Evolutionary conservation across 495 filamentous ascomycete species (phyloP).

Genomic region (Sabuloglossum arenarium): DNA sequence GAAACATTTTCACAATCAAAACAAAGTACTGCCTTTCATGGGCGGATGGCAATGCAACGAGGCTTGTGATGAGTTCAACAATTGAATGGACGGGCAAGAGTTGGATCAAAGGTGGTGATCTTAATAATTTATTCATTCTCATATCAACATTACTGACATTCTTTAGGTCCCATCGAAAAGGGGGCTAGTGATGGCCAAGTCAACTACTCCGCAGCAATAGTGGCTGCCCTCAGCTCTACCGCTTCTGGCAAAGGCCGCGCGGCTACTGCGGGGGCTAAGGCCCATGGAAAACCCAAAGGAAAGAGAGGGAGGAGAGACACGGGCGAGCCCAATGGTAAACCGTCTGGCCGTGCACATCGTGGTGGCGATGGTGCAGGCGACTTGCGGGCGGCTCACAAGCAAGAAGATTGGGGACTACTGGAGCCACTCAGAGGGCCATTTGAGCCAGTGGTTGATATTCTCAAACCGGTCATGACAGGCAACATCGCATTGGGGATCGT

Average conservation of each 20-base stretch:
- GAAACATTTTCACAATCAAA: conserved; percentile 76
- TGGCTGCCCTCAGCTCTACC: conserved; percentile 48
- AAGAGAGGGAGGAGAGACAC: conserved; percentile 23
- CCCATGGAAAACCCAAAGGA: conserved; percentile 25
- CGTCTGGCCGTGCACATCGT: conserved; percentile 22
- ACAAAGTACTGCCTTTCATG: conserved; percentile 89
- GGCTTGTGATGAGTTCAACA: conserved; percentile 63
- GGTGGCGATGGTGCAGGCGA: conserved; percentile 22
- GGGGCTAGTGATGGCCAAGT: conserved; percentile 80
- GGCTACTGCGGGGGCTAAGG: conserved; percentile 20
- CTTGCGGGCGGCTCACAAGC: conserved; percentile 5
- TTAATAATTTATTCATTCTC: background rate
- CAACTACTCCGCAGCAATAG: conserved; percentile 55
- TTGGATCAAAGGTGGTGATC: conserved; percentile 73
- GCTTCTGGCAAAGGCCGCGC: conserved; percentile 42
- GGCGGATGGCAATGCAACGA: conserved; percentile 66
- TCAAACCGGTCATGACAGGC: conserved; percentile 47
- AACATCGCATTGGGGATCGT: conserved; percentile 34
- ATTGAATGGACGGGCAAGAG: conserved; percentile 97
- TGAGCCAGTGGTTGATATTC: conserved; percentile 45
- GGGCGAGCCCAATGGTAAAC: conserved; percentile 18
- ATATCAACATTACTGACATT: conserved; percentile 7
- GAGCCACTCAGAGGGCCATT: conserved; percentile 54
- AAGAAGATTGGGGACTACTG: conserved; percentile 53
- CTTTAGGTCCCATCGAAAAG: conserved; percentile 74